These are phyloP conservation scores for Cercophora samala DNA, from an alignment of 495 filamentous ascomycete species.

Conservation along the genomic window DNA sequence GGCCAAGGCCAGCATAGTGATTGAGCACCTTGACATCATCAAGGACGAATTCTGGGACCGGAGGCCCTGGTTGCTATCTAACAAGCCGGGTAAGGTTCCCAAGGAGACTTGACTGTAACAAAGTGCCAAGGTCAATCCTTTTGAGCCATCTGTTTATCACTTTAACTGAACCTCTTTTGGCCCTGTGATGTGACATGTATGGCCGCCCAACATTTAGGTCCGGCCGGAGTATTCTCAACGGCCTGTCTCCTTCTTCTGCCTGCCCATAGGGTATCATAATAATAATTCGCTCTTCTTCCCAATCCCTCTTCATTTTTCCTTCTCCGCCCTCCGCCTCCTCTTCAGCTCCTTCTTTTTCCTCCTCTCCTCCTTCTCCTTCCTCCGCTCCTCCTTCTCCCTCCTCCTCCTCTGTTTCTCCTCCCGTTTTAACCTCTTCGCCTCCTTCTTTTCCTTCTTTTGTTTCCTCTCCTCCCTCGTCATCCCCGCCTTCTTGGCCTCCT, in stretches of 20 bases:
- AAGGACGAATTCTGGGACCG: slow-evolving; percentile 88
- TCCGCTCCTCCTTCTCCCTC: slow-evolving; percentile 3
- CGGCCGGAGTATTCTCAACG: not conserved
- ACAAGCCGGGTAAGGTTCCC: slow-evolving; percentile 65
- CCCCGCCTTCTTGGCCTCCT: slow-evolving; percentile 24
- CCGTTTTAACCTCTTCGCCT: slow-evolving; percentile 43
- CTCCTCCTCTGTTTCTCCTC: slow-evolving; percentile 43
- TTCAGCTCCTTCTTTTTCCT: slow-evolving; percentile 12
- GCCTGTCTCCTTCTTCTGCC: not conserved
- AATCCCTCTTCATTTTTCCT: not conserved
- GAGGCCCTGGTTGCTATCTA: slow-evolving; percentile 80
- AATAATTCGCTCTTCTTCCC: not conserved
- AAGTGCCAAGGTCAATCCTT: not conserved
- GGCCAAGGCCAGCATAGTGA: slow-evolving; percentile 69
- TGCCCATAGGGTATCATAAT: not conserved
- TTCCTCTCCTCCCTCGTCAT: slow-evolving; percentile 39
- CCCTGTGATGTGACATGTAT: not conserved
- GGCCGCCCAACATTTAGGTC: not conserved
- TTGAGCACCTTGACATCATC: slow-evolving; percentile 90
- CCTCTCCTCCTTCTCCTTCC: slow-evolving; percentile 28
- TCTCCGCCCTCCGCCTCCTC: slow-evolving; percentile 20
- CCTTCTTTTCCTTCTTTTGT: slow-evolving; percentile 40
- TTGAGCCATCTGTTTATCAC: not conserved
- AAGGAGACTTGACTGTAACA: slow-evolving; percentile 42
- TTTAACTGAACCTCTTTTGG: not conserved